Evolutionary conservation across 305 asterid genomes (phyloP).

Genomic region (Nicotiana rustica): DNA sequence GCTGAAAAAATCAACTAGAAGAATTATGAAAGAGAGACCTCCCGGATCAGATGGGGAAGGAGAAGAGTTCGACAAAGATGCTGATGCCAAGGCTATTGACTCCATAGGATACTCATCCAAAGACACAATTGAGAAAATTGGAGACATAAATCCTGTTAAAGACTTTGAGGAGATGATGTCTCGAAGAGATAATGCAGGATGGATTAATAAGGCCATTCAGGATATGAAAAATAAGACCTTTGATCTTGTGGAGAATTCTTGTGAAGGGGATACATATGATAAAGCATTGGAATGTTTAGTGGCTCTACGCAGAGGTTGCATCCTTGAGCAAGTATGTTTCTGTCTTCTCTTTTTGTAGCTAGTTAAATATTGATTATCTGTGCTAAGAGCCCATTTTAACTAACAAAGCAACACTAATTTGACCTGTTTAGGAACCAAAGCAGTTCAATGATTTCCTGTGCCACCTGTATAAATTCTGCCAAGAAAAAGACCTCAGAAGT

Average conservation of each 20-base stretch:
- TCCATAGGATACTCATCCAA: slow-evolving; percentile 57
- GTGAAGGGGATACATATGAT: slow-evolving; percentile 62
- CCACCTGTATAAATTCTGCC: slow-evolving; percentile 62
- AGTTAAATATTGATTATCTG: slow-evolving; percentile 25
- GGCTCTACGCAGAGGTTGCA: slow-evolving; percentile 89
- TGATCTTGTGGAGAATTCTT: slow-evolving; percentile 68
- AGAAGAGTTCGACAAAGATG: slow-evolving; percentile 44
- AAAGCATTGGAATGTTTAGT: slow-evolving; percentile 73
- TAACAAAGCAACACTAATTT: slow-evolving; percentile 2
- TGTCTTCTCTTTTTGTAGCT: not conserved
- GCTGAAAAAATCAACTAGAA: slow-evolving; percentile 85
- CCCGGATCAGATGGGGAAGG: slow-evolving; percentile 74
- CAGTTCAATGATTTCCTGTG: slow-evolving; percentile 79
- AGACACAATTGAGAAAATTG: slow-evolving; percentile 64
- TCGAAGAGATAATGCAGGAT: slow-evolving; percentile 81
- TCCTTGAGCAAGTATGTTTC: slow-evolving; percentile 74
- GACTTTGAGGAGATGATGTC: slow-evolving; percentile 91
- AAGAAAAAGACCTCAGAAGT: slow-evolving; percentile 56
- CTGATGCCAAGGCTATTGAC: slow-evolving; percentile 61
- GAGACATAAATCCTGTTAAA: slow-evolving; percentile 72
- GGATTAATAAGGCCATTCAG: slow-evolving; percentile 79
- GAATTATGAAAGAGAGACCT: slow-evolving; percentile 69
- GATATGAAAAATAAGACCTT: slow-evolving; percentile 71
- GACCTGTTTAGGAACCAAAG: slow-evolving; percentile 69
- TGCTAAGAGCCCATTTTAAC: not conserved